Evolutionary conservation across 2,329 filamentous ascomycete species (phyloP), one percentile per base, ranked within the genome.

Genomic region (Incumbomyces lentus): DNA sequence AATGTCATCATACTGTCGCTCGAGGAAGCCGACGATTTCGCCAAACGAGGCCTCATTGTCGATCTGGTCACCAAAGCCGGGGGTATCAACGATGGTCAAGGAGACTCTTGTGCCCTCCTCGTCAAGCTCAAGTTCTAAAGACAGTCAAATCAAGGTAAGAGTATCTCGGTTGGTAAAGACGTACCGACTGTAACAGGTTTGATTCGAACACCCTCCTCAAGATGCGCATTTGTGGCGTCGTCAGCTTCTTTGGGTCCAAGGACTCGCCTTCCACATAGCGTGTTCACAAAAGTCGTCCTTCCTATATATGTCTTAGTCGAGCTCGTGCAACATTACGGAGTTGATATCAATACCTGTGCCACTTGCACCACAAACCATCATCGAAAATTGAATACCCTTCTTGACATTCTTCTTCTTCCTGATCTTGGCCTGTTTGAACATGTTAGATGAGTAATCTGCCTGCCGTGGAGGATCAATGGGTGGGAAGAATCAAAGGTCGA

Each of bases 391-490:
- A 66, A 98, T 96, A 66, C 92, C 92, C 81, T 95, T 95, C 85
- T 95, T 95, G 74, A 98, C 90, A 79, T 98, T 96, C 86, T 98
- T 98, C 90, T 98, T 98, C 72, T 87, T 84, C 73, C 92, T 89
- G 68, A 95, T 89, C 85, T 95, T 92, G 71, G 93, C 86, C 81
- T 87, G 68, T 41, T 16, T 40, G 14, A 46, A 7, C 44, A 46
- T 34, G 4, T 31, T 16, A 31, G 43, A 30, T 16, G 31, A 14
- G 29, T n/a, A 16, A 38, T n/a, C 19, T 17, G 11, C 38, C 32
- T 13, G 16, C 13, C 6, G 4, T 38, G 43, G 12, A 41, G 32
- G 37, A 31, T 14, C 19, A 18, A 19, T 3, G 32, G 22, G 36
- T 32, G 17, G 32, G 29, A 31, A 31, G 12, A 44, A 33, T 39